These are phyloP conservation scores for Plasmodium inui DNA, from an alignment of 169 alveolate genomes.

Conservation along the genomic window DNA sequence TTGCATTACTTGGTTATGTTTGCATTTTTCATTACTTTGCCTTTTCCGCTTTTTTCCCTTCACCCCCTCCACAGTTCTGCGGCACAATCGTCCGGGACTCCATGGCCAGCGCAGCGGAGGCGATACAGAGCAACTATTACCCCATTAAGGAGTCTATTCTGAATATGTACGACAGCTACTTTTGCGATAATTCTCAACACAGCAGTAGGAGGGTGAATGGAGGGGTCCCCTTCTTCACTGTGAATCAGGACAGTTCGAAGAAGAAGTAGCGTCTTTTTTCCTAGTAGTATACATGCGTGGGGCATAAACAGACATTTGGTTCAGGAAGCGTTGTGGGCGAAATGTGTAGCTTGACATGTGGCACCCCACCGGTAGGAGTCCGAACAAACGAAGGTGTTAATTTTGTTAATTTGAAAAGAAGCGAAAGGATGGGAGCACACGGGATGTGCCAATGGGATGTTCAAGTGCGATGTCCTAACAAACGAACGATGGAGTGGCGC, in stretches of 20 bases:
- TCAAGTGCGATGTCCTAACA: no score
- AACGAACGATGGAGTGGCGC: not conserved
- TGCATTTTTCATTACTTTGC: not conserved
- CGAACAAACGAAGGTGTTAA: not conserved
- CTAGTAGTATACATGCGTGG: not conserved
- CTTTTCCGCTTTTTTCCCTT: not conserved
- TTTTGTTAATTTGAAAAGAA: not conserved
- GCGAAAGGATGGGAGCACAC: not conserved
- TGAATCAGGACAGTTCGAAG: not conserved
- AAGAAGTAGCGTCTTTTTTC: not conserved
- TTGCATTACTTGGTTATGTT: not conserved
- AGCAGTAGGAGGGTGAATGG: slow-evolving; percentile 38
- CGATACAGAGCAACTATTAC: slow-evolving; percentile 49
- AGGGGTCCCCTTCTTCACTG: slow-evolving; percentile 48
- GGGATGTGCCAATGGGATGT: not conserved
- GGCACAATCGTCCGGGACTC: slow-evolving; percentile 58
- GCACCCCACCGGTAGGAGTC: not conserved
- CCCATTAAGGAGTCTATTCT: slow-evolving; percentile 57
- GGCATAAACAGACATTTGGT: not conserved
- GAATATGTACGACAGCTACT: slow-evolving; percentile 41
- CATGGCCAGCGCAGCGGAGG: slow-evolving; percentile 38
- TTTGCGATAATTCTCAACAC: slow-evolving; percentile 47
- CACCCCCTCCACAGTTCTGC: slow-evolving; percentile 6
- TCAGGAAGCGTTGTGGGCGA: not conserved
- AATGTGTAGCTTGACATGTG: not conserved